A percentile compares a stretch with the other conserved stretches of the same genome.
Evolutionary conservation across 352 stramenopile species (phyloP).

Genomic region (Phytopythium aichiense): DNA sequence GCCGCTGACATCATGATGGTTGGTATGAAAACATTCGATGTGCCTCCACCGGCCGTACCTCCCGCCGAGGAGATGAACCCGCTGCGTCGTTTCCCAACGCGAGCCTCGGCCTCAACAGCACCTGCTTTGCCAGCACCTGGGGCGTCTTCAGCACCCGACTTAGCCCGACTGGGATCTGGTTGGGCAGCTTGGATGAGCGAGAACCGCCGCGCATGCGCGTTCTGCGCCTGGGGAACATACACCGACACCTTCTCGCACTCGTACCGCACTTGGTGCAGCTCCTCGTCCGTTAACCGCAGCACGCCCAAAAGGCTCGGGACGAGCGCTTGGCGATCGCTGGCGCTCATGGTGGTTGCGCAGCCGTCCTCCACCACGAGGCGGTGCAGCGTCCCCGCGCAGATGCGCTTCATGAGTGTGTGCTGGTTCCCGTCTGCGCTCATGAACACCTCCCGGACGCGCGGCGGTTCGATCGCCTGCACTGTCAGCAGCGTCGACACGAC

Average conservation of each 20-base stretch:
- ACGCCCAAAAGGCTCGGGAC: constrained; percentile 59
- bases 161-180: background rate
- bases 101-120: background rate
- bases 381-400: constrained; percentile 70
- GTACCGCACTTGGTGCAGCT: constrained; percentile 70
- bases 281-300: constrained; percentile 49
- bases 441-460: background rate
- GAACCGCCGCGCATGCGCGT: background rate
- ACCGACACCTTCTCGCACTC: constrained; percentile 69
- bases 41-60: background rate
- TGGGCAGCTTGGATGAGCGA: background rate
- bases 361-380: constrained; percentile 60
- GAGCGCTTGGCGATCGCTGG: constrained; percentile 14
- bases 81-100: background rate
- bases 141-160: background rate
- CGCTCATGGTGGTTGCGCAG: background rate
- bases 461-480: constrained; percentile 12
- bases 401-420: constrained; percentile 23
- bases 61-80: background rate
- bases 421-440: background rate
- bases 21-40: background rate
- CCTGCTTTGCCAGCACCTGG: background rate
- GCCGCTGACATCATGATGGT: constrained; percentile 3
- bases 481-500: constrained; percentile 51
- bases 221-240: constrained; percentile 14